Evolutionary conservation across 2,329 filamentous ascomycete species (phyloP).

Genomic region (Ophiostoma piceae): DNA sequence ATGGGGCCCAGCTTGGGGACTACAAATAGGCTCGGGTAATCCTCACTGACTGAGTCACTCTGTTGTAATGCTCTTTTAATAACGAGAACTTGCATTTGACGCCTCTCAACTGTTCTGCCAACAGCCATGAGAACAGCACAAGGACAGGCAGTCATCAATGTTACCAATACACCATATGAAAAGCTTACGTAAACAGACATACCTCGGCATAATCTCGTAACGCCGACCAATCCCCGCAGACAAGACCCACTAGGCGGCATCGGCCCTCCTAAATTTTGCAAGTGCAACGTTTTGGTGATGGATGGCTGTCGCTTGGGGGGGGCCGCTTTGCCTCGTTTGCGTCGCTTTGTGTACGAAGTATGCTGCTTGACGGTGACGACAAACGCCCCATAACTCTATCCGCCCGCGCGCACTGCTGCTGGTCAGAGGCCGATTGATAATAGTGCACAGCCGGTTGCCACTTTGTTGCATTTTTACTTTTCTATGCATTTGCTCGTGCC

Average conservation of each 20-base stretch:
- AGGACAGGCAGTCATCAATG: neutral
- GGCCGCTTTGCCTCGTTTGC: too few species aligned
- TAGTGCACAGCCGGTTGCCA: neutral
- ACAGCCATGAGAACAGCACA: neutral
- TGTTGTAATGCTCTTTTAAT: neutral
- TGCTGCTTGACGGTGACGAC: constrained; percentile 11
- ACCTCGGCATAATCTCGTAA: constrained; percentile 11
- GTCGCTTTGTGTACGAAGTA: neutral
- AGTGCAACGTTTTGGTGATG: constrained; percentile 4
- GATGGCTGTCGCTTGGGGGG: neutral
- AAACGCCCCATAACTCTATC: constrained; percentile 10
- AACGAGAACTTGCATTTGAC: neutral
- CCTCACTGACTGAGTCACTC: neutral
- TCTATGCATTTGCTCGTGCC: neutral
- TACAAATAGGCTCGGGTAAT: constrained; percentile 9
- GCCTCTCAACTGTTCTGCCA: neutral
- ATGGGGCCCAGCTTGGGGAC: neutral
- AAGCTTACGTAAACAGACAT: constrained; percentile 1
- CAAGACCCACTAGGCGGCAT: constrained; percentile 10
- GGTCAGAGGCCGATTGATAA: neutral
- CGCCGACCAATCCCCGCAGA: neutral
- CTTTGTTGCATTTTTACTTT: constrained; percentile 3
- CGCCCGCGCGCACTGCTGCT: neutral
- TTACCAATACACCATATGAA: neutral
- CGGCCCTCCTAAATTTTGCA: constrained; percentile 11